Conservation (phyloP, 345 rosid genomes). For the Eucalyptus pauciflora region DNA sequence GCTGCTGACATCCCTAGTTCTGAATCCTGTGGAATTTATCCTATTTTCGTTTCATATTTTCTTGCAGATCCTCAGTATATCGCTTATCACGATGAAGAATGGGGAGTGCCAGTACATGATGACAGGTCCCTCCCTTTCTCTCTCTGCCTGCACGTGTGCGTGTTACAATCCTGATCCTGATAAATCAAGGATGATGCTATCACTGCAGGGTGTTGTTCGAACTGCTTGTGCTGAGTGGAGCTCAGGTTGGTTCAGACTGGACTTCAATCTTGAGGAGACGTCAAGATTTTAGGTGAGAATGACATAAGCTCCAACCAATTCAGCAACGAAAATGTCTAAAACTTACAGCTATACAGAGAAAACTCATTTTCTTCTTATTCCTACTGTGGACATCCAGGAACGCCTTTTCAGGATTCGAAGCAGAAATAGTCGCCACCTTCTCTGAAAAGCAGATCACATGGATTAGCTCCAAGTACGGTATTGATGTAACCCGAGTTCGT, state of each 20-base stretch:
- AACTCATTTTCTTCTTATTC: neutral
- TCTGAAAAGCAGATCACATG: slow-evolving; percentile 38
- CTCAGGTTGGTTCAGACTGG: slow-evolving; percentile 72
- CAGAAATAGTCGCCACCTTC: slow-evolving; percentile 25
- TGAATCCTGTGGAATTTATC: neutral
- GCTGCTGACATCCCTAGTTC: neutral
- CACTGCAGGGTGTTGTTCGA: slow-evolving; percentile 35
- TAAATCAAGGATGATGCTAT: neutral
- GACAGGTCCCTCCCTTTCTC: slow-evolving; percentile 18
- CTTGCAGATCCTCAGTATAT: slow-evolving; percentile 45
- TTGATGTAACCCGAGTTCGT: slow-evolving; percentile 42
- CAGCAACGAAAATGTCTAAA: neutral
- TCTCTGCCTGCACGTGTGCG: neutral
- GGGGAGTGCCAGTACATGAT: slow-evolving; percentile 62
- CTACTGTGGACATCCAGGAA: slow-evolving; percentile 8
- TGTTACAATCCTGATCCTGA: neutral
- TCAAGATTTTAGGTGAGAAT: slow-evolving; percentile 29
- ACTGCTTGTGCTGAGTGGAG: slow-evolving; percentile 44
- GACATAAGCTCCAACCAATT: too few species aligned
- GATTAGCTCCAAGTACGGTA: slow-evolving; percentile 22
- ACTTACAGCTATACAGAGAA: neutral
- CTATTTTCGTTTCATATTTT: neutral
- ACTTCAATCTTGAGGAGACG: slow-evolving; percentile 49
- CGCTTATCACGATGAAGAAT: slow-evolving; percentile 56
- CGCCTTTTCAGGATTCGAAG: slow-evolving; percentile 44